These are phyloP conservation scores for Mycena maculata DNA, from an alignment of 768 basidiomycete genomes.

Conservation along the genomic window DNA sequence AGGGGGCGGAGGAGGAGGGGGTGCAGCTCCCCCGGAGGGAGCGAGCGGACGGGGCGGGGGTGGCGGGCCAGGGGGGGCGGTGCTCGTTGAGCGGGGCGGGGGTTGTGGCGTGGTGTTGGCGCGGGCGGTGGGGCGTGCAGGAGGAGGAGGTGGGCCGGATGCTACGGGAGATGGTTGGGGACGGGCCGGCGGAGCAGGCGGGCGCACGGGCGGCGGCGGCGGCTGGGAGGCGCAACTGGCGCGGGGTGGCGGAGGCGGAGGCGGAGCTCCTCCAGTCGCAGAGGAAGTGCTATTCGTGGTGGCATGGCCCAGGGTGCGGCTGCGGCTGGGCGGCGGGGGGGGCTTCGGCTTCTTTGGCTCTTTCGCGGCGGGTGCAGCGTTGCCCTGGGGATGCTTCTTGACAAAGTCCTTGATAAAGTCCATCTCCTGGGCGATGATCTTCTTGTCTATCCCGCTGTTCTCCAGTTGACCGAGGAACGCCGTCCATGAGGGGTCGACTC, in stretches of 20 bases:
- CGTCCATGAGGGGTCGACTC: constrained; percentile 93
- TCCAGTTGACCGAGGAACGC: constrained; percentile 76
- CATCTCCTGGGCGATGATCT: constrained; percentile 80
- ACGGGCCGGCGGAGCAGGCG: constrained; percentile 45
- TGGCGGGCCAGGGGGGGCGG: constrained; percentile 45
- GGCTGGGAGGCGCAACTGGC: constrained; percentile 40
- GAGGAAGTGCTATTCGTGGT: constrained; percentile 50
- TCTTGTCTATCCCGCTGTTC: constrained; percentile 70
- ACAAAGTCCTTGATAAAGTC: constrained; percentile 92
- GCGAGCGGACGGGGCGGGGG: constrained; percentile 48
- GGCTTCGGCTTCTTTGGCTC: constrained; percentile 59
- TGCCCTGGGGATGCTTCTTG: constrained; percentile 61
- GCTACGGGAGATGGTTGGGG: constrained; percentile 47
- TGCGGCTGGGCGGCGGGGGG: constrained; percentile 66
- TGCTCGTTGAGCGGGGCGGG: constrained; percentile 52
- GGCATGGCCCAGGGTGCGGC: constrained; percentile 52
- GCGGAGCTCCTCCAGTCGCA: constrained; percentile 22
- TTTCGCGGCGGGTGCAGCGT: constrained; percentile 44
- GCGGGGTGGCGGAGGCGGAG: constrained; percentile 38
- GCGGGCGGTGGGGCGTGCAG: constrained; percentile 53
- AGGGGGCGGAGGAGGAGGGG: constrained; percentile 54
- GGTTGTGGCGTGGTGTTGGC: constrained; percentile 48
- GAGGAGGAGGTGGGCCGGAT: constrained; percentile 49
- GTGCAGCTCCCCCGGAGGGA: constrained; percentile 45
- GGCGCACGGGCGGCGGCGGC: constrained; percentile 47